Percentiles rank a stretch among this genome's conserved stretches.
These are phyloP conservation scores for Diplosphaera chodatii DNA, from an alignment of 139 green algal species.

Conservation along the genomic window DNA sequence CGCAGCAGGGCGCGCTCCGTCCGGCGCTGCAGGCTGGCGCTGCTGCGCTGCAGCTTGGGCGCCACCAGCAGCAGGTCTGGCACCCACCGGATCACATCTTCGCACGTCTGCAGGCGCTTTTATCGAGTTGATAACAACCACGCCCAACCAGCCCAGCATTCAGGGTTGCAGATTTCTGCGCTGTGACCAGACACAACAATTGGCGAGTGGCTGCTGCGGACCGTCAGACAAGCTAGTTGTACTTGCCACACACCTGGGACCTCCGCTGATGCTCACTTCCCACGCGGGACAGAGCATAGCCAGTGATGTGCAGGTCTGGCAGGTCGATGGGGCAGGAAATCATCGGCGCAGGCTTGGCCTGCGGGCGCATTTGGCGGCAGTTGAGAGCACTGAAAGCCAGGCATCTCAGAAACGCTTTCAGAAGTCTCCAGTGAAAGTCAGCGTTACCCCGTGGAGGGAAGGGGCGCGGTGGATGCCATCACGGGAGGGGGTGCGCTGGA, in stretches of 20 bases:
- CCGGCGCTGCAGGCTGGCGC: neutral
- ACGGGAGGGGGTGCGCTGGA: neutral
- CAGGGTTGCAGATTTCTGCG: constrained; percentile 3
- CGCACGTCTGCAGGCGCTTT: constrained; percentile 5
- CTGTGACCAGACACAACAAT: neutral
- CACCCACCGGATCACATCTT: constrained; percentile 36
- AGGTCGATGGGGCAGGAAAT: neutral
- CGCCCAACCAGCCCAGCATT: no score
- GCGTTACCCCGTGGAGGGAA: neutral
- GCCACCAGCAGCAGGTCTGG: constrained; percentile 21
- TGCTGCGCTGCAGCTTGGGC: neutral
- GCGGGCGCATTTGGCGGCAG: neutral
- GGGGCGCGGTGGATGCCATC: neutral
- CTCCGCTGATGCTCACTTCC: constrained; percentile 38
- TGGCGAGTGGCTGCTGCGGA: no score
- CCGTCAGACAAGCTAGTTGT: no score
- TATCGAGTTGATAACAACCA: neutral
- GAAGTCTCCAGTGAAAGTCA: no score
- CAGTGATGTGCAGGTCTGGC: constrained; percentile 7
- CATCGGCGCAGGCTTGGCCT: neutral
- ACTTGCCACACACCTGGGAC: constrained; percentile 7
- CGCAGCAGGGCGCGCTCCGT: constrained; percentile 33
- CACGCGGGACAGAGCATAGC: constrained; percentile 25
- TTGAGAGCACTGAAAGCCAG: neutral
- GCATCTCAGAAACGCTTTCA: no score